Percentiles rank a stretch among this genome's conserved stretches.
These are phyloP conservation scores for Mycena crocata DNA, from an alignment of 768 basidiomycete genomes.

Conservation along the genomic window DNA sequence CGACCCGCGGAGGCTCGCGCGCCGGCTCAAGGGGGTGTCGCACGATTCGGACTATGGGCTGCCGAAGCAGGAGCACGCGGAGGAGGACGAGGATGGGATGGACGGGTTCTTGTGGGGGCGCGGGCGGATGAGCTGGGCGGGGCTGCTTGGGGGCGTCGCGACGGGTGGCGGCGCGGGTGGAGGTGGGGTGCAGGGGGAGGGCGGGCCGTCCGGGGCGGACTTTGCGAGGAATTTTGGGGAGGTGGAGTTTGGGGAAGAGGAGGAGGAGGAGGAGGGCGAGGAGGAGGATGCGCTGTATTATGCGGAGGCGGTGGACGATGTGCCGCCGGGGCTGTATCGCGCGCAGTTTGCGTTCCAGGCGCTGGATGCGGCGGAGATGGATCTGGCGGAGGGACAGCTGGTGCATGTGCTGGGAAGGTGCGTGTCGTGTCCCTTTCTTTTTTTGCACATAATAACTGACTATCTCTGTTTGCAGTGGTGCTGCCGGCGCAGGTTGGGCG, in stretches of 20 bases:
- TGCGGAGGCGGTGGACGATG: slow-evolving; percentile 43
- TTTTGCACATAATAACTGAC: too few relatives aligned
- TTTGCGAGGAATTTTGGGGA: slow-evolving; percentile 34
- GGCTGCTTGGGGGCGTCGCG: too few relatives aligned
- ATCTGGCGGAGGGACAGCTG: slow-evolving; percentile 79
- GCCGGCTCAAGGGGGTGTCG: slow-evolving; percentile 37
- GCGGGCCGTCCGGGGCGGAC: slow-evolving; percentile 25
- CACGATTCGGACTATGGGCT: not conserved
- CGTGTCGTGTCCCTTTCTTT: too few relatives aligned
- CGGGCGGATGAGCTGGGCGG: slow-evolving; percentile 17
- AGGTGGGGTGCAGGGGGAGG: slow-evolving; percentile 10
- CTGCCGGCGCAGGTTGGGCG: slow-evolving; percentile 24
- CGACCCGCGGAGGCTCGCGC: slow-evolving; percentile 47
- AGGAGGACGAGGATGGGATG: slow-evolving; percentile 27
- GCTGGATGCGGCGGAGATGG: slow-evolving; percentile 88
- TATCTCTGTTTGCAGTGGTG: not conserved
- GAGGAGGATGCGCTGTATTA: slow-evolving; percentile 58
- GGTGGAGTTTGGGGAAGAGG: slow-evolving; percentile 37
- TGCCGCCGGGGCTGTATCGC: slow-evolving; percentile 79
- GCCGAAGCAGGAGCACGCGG: slow-evolving; percentile 18
- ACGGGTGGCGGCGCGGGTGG: slow-evolving; percentile 30
- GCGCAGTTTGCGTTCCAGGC: slow-evolving; percentile 85
- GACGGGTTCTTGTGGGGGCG: slow-evolving; percentile 24
- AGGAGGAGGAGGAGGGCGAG: slow-evolving; percentile 32
- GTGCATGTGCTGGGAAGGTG: slow-evolving; percentile 73